Conservation (phyloP, 2,329 filamentous ascomycete genomes). For the Colletotrichum cereale region DNA sequence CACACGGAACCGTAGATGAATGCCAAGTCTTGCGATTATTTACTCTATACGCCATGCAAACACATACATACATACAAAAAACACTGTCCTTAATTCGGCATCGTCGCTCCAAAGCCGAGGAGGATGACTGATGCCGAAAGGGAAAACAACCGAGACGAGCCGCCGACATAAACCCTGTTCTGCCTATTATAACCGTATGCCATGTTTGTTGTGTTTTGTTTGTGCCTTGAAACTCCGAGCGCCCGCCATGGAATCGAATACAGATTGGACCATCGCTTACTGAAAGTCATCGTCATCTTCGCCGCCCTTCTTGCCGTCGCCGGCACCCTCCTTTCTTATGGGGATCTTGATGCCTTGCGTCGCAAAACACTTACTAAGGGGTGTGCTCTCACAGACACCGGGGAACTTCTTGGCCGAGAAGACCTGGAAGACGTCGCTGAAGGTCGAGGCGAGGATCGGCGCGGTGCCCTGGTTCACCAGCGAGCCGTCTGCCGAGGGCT, state of each 20-base stretch:
- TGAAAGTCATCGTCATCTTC: slow-evolving; percentile 62
- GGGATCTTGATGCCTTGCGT: slow-evolving; percentile 96
- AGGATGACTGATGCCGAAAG: not conserved
- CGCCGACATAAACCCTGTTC: not conserved
- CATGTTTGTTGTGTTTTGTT: not conserved
- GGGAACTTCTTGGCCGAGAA: slow-evolving; percentile 99
- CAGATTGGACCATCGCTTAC: not conserved
- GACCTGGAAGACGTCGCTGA: slow-evolving; percentile 91
- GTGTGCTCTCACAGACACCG: slow-evolving; percentile 93
- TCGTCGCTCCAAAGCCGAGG: not conserved
- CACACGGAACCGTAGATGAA: not conserved
- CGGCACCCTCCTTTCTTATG: slow-evolving; percentile 82
- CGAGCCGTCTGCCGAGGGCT: slow-evolving; percentile 50
- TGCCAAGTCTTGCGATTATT: not conserved
- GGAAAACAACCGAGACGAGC: not conserved
- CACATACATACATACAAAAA: not conserved
- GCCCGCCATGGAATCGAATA: not conserved
- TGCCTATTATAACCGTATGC: not conserved
- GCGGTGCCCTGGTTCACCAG: slow-evolving; percentile 80
- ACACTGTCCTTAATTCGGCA: not conserved
- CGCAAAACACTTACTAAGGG: slow-evolving; percentile 92
- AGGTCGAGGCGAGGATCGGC: slow-evolving; percentile 85
- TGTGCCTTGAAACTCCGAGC: slow-evolving; percentile 8
- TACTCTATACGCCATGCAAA: not conserved
- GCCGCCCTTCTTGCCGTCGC: slow-evolving; percentile 62